phyloP scores from a whole-genome alignment of 306 rosid species.

The Astragalus glycyphyllos region DNA sequence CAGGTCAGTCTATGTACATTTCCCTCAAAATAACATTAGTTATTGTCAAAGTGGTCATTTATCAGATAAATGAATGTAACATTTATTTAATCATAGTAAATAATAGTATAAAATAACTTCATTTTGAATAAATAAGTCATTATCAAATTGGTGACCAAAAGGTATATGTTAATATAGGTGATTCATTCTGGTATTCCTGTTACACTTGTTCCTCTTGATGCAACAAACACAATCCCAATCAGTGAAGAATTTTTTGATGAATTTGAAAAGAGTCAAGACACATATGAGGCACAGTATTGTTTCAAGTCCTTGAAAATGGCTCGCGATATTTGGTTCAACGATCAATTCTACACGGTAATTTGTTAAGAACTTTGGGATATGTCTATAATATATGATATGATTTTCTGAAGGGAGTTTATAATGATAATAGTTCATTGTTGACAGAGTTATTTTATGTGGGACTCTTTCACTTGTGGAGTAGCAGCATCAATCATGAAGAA shows the following conservation, averaged over 20 bases:
- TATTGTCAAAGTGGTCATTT: no score
- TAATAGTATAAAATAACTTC: not conserved
- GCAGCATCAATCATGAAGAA: slow-evolving; percentile 84
- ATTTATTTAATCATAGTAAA: no score
- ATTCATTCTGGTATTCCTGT: slow-evolving; percentile 91
- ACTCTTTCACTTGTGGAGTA: slow-evolving; percentile 80
- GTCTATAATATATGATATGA: not conserved
- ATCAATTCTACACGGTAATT: slow-evolving; percentile 71
- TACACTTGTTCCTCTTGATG: slow-evolving; percentile 90
- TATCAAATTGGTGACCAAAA: slow-evolving; percentile 29
- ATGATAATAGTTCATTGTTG: slow-evolving; percentile 22
- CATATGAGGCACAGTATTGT: slow-evolving; percentile 83
- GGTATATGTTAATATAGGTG: slow-evolving; percentile 56
- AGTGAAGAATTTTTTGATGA: slow-evolving; percentile 64
- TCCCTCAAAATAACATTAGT: no score
- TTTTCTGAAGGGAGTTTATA: slow-evolving; percentile 30
- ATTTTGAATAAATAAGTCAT: not conserved
- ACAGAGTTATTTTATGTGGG: slow-evolving; percentile 98
- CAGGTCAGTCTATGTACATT: slow-evolving; percentile 56
- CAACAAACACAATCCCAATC: slow-evolving; percentile 88
- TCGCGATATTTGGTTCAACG: slow-evolving; percentile 74
- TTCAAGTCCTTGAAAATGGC: slow-evolving; percentile 88
- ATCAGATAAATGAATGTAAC: not conserved
- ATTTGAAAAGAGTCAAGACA: slow-evolving; percentile 70
- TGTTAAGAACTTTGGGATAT: not conserved